Evolutionary conservation across 2,329 filamentous ascomycete species (phyloP), one percentile per base, ranked within the genome.

Genomic region (Diaporthe humulicola): DNA sequence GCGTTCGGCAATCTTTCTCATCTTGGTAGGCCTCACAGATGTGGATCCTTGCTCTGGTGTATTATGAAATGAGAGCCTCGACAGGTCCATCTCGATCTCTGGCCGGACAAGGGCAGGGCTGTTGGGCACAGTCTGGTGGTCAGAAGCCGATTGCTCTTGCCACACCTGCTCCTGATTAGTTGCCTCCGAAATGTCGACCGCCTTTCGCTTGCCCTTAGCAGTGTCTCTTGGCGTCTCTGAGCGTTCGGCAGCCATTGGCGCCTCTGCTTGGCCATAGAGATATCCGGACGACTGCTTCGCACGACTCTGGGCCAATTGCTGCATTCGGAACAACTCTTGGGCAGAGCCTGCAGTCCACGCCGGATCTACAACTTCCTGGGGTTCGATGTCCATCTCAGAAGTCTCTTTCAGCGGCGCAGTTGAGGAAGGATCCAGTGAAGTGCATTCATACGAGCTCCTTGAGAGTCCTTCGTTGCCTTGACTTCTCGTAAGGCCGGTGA

Each of bases 1-100:
- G 28, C 79, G 79, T 73, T 83, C 82, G 2, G 80, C 82, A 33
- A 83, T 77, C 40, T 77, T 74, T 66, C 77, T 78, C 48, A 78
- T 74, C 79, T 83, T 84, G 2, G 77, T 70, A n/a, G 81, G 77
- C 48, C 79, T 77, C 36, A 66, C 28, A n/a, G 71, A 33, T 10
- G 42, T 28, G 61, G 28, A 12, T 15, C 10, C 67, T 25, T 28
- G 19, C 15, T 61, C 67, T 57, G 71, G 42, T 8, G 54, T 48
- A n/a, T 60, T 54, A 3, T 73, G 76, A 48, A 50, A 69, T 12
- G 77, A 79, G 56, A 25, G 69, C 54, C 33, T 70, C 25, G 56
- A 38, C 42, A 71, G n/a, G 19, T 64, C 70, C 36, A 60, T 60
- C 36, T 64, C 70, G 22, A 61, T 52, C 36, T 64, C 70, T 45